phyloP scores from a whole-genome alignment of 257 asterid genomes.

The Nicotiana attenuata region DNA sequence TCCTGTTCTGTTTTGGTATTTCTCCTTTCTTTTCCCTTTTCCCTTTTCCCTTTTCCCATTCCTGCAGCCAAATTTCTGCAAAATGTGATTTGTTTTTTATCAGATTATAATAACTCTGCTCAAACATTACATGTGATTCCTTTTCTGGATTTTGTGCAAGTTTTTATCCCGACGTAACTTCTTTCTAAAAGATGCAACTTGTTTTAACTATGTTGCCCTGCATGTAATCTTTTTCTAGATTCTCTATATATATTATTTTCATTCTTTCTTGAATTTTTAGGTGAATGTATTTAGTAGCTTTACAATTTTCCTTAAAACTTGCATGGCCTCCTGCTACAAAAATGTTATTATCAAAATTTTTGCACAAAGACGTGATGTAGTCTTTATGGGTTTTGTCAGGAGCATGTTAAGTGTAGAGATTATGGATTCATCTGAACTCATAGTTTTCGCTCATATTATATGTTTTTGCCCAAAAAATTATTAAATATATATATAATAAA shows the following conservation, averaged over 20 bases:
- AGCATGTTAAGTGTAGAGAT: fast-evolving
- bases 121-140: background rate
- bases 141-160: background rate
- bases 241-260: background rate
- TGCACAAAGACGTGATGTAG: background rate
- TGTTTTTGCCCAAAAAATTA: too few species aligned
- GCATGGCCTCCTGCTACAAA: background rate
- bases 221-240: background rate
- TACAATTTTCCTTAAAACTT: background rate
- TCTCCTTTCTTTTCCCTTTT: background rate
- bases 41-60: background rate
- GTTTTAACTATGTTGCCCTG: background rate
- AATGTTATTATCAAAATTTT: background rate
- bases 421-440: too few species aligned
- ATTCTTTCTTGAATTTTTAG: background rate
- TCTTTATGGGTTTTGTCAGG: background rate
- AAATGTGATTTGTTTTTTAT: background rate
- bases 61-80: background rate
- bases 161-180: background rate
- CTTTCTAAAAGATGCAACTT: background rate
- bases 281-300: background rate
- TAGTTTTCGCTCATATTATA: fast-evolving
- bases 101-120: background rate
- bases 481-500: too few species aligned
- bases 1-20: background rate